Conservation (phyloP, 2,329 filamentous ascomycete species). For the Fusarium phyllophilum region DNA sequence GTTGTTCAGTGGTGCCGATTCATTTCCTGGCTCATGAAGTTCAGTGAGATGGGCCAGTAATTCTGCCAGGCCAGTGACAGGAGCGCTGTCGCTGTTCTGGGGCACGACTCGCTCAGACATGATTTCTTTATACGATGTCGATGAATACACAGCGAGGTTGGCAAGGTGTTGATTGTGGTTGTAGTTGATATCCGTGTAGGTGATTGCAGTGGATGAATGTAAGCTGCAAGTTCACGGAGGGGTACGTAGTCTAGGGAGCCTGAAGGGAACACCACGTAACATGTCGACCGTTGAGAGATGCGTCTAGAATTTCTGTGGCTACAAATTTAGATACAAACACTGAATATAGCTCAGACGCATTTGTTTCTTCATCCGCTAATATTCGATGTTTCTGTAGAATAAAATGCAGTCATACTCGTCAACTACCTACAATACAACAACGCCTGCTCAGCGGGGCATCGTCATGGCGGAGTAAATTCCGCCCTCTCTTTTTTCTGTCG, state of each 20-base stretch:
- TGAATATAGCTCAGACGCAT: neutral
- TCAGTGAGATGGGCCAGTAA: constrained; percentile 64
- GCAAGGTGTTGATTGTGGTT: neutral
- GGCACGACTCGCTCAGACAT: constrained; percentile 51
- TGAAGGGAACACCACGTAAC: neutral
- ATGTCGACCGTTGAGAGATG: neutral
- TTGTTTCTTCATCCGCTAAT: no score
- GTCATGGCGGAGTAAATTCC: constrained; percentile 36
- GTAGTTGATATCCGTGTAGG: neutral
- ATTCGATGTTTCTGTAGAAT: neutral
- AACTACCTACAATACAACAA: neutral
- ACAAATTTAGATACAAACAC: neutral
- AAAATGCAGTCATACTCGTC: neutral
- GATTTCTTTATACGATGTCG: neutral
- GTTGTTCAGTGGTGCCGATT: constrained; percentile 54
- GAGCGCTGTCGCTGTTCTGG: constrained; percentile 44
- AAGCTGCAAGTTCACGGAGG: constrained; percentile 19
- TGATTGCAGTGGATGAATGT: neutral
- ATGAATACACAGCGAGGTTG: neutral
- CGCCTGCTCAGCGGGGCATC: constrained; percentile 21
- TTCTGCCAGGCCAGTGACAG: constrained; percentile 63
- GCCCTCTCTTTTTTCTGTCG: constrained; percentile 13
- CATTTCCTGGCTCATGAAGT: constrained; percentile 53
- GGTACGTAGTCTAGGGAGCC: constrained; percentile 20
- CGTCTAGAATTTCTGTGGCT: neutral